Evolutionary conservation across 2,329 filamentous ascomycete species (phyloP).

Genomic region (Ustilaginoidea virens): DNA sequence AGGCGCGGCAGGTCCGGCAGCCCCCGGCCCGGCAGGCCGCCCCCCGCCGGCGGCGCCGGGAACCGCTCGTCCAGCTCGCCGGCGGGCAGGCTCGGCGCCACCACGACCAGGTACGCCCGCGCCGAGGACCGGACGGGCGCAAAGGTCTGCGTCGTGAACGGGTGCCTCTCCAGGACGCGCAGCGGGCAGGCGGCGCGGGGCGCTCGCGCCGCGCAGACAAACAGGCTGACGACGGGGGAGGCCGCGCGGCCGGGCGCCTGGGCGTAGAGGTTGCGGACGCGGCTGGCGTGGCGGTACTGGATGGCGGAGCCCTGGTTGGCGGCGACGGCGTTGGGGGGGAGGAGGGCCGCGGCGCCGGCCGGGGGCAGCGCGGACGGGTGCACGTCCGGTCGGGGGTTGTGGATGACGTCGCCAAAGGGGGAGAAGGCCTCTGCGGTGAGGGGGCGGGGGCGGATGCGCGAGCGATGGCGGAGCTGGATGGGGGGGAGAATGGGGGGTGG

Average conservation of each 20-base stretch:
- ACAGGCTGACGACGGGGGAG: constrained; percentile 67
- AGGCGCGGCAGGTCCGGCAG: constrained; percentile 58
- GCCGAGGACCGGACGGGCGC: constrained; percentile 48
- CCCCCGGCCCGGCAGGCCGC: constrained; percentile 39
- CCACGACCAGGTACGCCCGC: constrained; percentile 64
- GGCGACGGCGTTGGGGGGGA: constrained; percentile 35
- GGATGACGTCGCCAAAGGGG: constrained; percentile 69
- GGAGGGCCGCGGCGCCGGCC: constrained; percentile 13
- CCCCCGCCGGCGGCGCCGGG: constrained; percentile 14
- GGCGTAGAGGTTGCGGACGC: constrained; percentile 55
- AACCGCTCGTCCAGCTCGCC: constrained; percentile 10
- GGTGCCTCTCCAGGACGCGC: constrained; percentile 72
- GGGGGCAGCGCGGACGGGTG: constrained; percentile 25
- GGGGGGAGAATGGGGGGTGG: no score
- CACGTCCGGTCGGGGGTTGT: constrained; percentile 49
- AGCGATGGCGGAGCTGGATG: no score
- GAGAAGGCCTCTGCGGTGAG: constrained; percentile 56
- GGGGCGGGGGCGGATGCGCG: no score
- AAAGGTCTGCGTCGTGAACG: constrained; percentile 90
- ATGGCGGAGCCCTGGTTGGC: constrained; percentile 81
- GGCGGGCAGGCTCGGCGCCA: constrained; percentile 59
- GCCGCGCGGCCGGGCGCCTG: constrained; percentile 39
- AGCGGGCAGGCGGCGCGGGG: constrained; percentile 36
- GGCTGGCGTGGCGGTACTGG: constrained; percentile 72
- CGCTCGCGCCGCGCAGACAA: constrained; percentile 48